These are phyloP conservation scores for Ophiostoma montium DNA, from an alignment of 2,329 filamentous ascomycete genomes.

Conservation along the genomic window DNA sequence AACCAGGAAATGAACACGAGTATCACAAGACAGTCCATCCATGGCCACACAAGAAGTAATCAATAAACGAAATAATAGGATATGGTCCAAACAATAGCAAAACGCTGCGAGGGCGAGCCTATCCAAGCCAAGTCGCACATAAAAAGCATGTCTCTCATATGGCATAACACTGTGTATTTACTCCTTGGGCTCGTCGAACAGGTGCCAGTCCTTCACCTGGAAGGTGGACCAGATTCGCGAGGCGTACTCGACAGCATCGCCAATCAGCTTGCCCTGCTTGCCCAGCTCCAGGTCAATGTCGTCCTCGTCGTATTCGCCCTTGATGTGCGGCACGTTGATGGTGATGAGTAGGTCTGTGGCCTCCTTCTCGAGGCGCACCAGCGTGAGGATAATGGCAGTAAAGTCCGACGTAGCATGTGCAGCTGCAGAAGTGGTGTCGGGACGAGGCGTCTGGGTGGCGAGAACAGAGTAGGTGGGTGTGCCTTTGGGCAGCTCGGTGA, in stretches of 20 bases:
- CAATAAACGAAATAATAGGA: background rate
- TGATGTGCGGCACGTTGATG: constrained; percentile 76
- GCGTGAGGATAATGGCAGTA: constrained; percentile 61
- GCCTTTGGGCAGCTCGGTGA: constrained; percentile 30
- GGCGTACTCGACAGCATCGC: constrained; percentile 53
- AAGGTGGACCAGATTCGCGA: constrained; percentile 57
- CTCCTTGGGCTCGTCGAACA: too few relatives aligned
- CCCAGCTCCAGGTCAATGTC: constrained; percentile 55
- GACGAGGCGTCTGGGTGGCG: constrained; percentile 43
- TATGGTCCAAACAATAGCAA: too few relatives aligned
- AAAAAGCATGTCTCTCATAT: too few relatives aligned
- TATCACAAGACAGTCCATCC: background rate
- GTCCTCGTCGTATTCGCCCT: constrained; percentile 57
- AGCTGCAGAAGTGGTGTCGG: constrained; percentile 15
- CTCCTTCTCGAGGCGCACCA: constrained; percentile 62
- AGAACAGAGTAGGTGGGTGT: constrained; percentile 56
- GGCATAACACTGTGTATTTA: too few relatives aligned
- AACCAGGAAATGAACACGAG: background rate
- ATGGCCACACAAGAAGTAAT: too few relatives aligned
- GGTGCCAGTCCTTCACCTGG: constrained; percentile 63
- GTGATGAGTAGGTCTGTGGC: constrained; percentile 72
- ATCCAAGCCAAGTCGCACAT: too few relatives aligned
- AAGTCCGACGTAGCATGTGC: constrained; percentile 36
- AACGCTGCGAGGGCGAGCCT: too few relatives aligned
- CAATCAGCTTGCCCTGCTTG: constrained; percentile 53